Base-by-base conservation (phyloP, 2,329 filamentous ascomycete genomes). In the Xylariaceae sp. region DNA sequence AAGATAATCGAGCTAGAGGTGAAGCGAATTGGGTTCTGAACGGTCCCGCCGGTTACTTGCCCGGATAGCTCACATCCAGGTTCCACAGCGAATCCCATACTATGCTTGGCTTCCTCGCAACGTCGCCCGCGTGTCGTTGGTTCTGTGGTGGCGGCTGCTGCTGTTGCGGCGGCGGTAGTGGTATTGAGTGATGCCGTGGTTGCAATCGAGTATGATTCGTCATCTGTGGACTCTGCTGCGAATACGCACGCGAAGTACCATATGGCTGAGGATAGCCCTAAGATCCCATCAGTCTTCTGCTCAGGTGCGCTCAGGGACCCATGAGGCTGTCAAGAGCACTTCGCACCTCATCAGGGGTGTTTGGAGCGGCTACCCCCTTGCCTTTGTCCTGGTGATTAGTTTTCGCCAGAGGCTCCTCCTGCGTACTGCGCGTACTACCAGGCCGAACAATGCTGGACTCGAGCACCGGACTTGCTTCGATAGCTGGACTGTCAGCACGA, bases 51-150 rank as follows among this genome's bases (percentile, higher is more conserved):
- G 7, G 66, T 60, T 77, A 79, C 64, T 82, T 82, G 53, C 67
- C 68, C 15, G 70, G 69, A 62, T 82, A 79, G 62, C 76, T 83
- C 51, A 85, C 76, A 66, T 87, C 83, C 30, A 86, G 68, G 62
- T 77, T 83, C 84, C 84, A 87, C 13, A 87, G 72, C 10, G 81
- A 78, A 64, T 86, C 83, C 83, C 83, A 88, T 8, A 86, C 77
- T 3, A 85, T 74, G 34, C 80, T 83, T 66, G 73, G 80, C 71
- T 77, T 62, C 13, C 53, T 64, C 10, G 61, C 61, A n/a, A 58
- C 61, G 39, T 60, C 77, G 62, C 73, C 76, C 52, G 75, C 70
- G 64, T 81, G 75, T 62, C 76, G 75, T 18, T 73, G 73, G 42
- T 75, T 59, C 49, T 62, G 66, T 17, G 63, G 51, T 50, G 62